These are phyloP conservation scores for Galerina sulciceps DNA, from an alignment of 768 basidiomycete genomes.

Conservation along the genomic window DNA sequence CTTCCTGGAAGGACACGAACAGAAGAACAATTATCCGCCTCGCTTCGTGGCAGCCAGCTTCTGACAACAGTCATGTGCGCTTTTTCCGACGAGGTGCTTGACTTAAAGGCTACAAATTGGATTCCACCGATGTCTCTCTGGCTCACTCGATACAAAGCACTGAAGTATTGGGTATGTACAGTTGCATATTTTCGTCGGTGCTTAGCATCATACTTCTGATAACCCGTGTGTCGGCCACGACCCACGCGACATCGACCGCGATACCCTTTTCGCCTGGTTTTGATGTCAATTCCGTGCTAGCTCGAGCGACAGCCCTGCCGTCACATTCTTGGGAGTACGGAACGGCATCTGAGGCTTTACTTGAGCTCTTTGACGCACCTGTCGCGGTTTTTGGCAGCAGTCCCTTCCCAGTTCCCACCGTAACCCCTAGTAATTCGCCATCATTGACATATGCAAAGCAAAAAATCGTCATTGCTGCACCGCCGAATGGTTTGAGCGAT, in stretches of 20 bases:
- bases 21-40: too few species aligned
- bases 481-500: constrained; percentile 35
- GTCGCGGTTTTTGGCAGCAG: constrained; percentile 41
- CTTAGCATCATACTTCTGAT: too few species aligned
- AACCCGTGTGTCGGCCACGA: too few species aligned
- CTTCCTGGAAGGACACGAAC: too few species aligned
- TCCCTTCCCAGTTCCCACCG: constrained; percentile 37
- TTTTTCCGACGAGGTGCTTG: too few species aligned
- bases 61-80: too few species aligned
- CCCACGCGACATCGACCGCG: constrained; percentile 7
- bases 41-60: too few species aligned
- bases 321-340: constrained; percentile 55
- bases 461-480: constrained; percentile 40
- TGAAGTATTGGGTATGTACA: too few species aligned
- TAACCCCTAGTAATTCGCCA: constrained; percentile 21
- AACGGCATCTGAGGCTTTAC: constrained; percentile 42
- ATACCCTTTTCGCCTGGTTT: constrained; percentile 44
- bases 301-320: constrained; percentile 38
- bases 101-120: too few species aligned
- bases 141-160: too few species aligned
- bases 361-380: constrained; percentile 45
- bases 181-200: too few species aligned
- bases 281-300: constrained; percentile 36
- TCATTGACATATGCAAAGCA: constrained; percentile 41
- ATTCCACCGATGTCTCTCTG: too few species aligned